phyloP scores from a whole-genome alignment of 257 asterid species.

The Rubia yunnanensis region DNA sequence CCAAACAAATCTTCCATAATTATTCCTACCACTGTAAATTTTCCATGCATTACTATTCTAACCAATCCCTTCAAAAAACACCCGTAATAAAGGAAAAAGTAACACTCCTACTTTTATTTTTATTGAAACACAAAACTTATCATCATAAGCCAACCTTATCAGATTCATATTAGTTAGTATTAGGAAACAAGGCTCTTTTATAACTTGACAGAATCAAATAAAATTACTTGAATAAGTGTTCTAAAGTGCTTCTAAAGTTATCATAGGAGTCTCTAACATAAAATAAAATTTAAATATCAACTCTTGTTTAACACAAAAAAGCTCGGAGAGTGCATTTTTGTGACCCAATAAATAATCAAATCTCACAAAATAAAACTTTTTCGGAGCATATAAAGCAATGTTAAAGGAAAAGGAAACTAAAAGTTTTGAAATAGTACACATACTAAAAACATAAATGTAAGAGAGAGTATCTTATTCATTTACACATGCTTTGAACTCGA shows the following conservation, averaged over 20 bases:
- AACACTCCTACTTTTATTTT: too few relatives aligned
- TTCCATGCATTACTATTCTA: constrained; percentile 31
- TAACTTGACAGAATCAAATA: too few relatives aligned
- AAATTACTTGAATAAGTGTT: too few relatives aligned
- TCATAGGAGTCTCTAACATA: too few relatives aligned
- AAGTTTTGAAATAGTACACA: neutral
- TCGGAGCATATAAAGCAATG: neutral
- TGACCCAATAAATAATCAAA: neutral
- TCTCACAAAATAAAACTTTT: neutral
- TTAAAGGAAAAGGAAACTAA: neutral
- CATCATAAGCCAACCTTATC: too few relatives aligned
- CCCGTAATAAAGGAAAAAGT: neutral
- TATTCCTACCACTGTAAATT: constrained; percentile 26
- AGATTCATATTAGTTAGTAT: too few relatives aligned
- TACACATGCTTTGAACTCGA: neutral
- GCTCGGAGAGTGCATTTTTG: neutral
- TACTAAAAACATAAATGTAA: neutral
- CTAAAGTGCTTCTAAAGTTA: too few relatives aligned
- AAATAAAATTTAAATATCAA: too few relatives aligned
- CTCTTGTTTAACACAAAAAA: too few relatives aligned
- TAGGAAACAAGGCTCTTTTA: too few relatives aligned
- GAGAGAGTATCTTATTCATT: neutral
- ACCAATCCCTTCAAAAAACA: neutral
- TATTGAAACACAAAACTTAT: too few relatives aligned
- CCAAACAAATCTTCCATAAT: constrained; percentile 34